Percentiles rank a stretch among this genome's conserved stretches.
Evolutionary conservation across 192 early-diverging fungal species (phyloP).

Genomic region (Podochytrium sp.): DNA sequence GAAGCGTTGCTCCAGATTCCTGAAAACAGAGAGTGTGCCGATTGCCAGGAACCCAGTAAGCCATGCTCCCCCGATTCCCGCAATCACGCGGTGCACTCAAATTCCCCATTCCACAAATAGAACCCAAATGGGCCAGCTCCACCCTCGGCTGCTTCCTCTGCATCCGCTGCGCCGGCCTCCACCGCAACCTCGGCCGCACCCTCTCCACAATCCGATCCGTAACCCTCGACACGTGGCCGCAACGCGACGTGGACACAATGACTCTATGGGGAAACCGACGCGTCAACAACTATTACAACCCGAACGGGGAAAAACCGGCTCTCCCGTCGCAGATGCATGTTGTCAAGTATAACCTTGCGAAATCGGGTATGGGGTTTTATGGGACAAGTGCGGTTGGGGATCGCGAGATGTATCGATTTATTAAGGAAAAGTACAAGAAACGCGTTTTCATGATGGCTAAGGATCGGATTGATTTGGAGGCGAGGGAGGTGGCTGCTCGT

Average conservation of each 20-base stretch:
- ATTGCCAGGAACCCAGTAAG: conserved; percentile 46
- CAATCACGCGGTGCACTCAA: not conserved
- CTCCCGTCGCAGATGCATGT: not conserved
- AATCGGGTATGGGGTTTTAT: not conserved
- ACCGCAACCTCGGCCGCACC: conserved; percentile 78
- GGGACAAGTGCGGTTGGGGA: not conserved
- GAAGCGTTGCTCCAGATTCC: conserved; percentile 45
- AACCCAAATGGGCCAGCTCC: conserved; percentile 50
- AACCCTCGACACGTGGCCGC: conserved; percentile 87
- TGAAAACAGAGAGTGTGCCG: conserved; percentile 52
- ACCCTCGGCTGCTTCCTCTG: conserved; percentile 54
- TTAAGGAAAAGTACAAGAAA: conserved; percentile 92
- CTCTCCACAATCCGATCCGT: conserved; percentile 92
- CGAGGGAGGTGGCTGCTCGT: not conserved
- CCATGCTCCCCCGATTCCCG: not conserved
- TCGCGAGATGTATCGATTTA: conserved; percentile 84
- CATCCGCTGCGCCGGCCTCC: conserved; percentile 56
- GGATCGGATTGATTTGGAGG: conserved; percentile 12
- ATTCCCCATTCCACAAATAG: conserved; percentile 7
- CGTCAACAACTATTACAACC: conserved; percentile 26
- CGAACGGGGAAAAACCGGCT: not conserved
- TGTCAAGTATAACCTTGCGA: not conserved
- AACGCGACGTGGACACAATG: conserved; percentile 77
- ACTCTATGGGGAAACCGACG: conserved; percentile 41
- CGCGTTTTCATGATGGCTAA: conserved; percentile 43